phyloP scores from a whole-genome alignment of 768 basidiomycete species.

The Ramaria sp. region DNA sequence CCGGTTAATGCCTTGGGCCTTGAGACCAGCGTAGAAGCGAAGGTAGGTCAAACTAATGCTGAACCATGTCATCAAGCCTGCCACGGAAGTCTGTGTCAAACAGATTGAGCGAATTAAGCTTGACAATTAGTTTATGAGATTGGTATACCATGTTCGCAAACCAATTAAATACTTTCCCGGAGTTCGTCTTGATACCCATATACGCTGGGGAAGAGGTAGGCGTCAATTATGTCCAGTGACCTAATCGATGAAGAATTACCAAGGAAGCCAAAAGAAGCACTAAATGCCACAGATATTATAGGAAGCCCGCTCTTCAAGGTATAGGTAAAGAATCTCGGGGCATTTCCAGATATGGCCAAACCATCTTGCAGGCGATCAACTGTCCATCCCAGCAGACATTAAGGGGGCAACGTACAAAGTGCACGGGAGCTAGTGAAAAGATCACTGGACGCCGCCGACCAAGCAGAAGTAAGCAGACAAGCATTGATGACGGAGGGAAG shows the following conservation, averaged over 20 bases:
- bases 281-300: constrained; percentile 57
- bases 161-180: constrained; percentile 72
- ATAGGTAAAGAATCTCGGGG: constrained; percentile 66
- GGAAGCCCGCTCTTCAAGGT: constrained; percentile 72
- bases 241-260: constrained; percentile 17
- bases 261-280: constrained; percentile 45
- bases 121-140: background rate
- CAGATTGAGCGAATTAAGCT: background rate
- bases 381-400: background rate
- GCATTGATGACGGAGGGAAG: constrained; percentile 28
- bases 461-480: constrained; percentile 29
- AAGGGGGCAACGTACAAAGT: constrained; percentile 17
- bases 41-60: constrained; percentile 67
- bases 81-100: constrained; percentile 31
- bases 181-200: constrained; percentile 61
- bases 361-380: constrained; percentile 43
- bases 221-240: background rate
- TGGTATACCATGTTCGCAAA: constrained; percentile 47
- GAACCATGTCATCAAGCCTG: constrained; percentile 66
- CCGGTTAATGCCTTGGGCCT: constrained; percentile 70
- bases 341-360: constrained; percentile 68
- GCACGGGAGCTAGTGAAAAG: constrained; percentile 27
- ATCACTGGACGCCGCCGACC: constrained; percentile 31
- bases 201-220: constrained; percentile 53
- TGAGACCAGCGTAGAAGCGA: constrained; percentile 78